These are phyloP conservation scores for Blastobotrys niveus DNA, from an alignment of 1,139 yeast species.

Conservation along the genomic window DNA sequence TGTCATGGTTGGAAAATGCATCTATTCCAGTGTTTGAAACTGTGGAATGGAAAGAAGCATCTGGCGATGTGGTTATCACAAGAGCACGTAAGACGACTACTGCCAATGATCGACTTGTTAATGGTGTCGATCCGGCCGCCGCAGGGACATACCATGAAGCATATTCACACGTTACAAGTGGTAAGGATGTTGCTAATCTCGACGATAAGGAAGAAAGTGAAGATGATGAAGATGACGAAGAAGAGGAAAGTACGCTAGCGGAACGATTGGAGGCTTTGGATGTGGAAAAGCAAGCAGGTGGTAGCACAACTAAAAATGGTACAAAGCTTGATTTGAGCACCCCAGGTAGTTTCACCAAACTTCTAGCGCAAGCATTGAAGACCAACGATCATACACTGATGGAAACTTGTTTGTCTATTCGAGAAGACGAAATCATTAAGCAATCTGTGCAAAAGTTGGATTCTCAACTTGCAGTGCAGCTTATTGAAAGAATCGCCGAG, in stretches of 20 bases:
- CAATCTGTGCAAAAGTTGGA: conserved; percentile 66
- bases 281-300: conserved; percentile 28
- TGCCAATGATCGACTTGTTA: conserved; percentile 25
- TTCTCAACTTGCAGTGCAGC: conserved; percentile 63
- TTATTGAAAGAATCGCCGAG: conserved; percentile 80
- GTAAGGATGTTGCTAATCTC: conserved; percentile 45
- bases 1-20: conserved; percentile 80
- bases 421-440: conserved; percentile 69
- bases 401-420: conserved; percentile 67
- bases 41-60: conserved; percentile 47
- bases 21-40: conserved; percentile 59
- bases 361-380: conserved; percentile 39
- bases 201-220: conserved; percentile 34
- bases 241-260: conserved; percentile 36
- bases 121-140: conserved; percentile 70
- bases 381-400: conserved; percentile 38
- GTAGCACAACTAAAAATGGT: conserved; percentile 14
- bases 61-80: conserved; percentile 22
- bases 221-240: conserved; percentile 30
- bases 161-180: conserved; percentile 45
- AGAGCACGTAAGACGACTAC: conserved; percentile 21
- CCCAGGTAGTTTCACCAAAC: conserved; percentile 33
- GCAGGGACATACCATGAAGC: conserved; percentile 60
- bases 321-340: conserved; percentile 21
- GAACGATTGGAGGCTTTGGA: conserved; percentile 40